Conservation (phyloP, 73 alveolate genomes). For the Paramecium primaurelia region DNA sequence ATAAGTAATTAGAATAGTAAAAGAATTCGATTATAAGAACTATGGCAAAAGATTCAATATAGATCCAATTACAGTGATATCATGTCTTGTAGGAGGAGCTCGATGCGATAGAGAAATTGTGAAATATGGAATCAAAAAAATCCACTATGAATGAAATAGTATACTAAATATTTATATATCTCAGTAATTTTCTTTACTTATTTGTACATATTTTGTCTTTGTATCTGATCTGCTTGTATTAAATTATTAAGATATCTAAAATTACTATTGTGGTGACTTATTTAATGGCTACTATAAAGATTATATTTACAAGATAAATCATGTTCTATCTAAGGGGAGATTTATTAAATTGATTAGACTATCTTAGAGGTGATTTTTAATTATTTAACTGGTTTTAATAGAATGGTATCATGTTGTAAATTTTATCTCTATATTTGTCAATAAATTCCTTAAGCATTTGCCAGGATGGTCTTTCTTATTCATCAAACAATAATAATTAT, state of each 20-base stretch:
- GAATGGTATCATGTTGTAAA: background rate
- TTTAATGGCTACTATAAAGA: background rate
- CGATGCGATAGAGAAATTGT: conserved; percentile 46
- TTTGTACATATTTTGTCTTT: background rate
- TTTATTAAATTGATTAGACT: background rate
- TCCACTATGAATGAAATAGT: background rate
- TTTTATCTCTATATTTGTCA: background rate
- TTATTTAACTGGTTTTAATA: background rate
- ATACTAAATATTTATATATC: background rate
- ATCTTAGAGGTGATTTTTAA: background rate
- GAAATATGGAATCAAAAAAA: conserved; percentile 17
- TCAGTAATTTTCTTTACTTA: background rate
- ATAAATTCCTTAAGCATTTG: background rate
- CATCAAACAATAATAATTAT: background rate
- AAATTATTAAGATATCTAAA: background rate
- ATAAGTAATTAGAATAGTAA: background rate
- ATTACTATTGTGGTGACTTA: background rate
- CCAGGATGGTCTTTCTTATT: background rate
- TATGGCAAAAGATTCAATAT: conserved; percentile 27
- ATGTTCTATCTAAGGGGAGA: background rate
- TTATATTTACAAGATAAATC: background rate
- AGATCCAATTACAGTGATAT: conserved; percentile 37
- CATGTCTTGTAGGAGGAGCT: conserved; percentile 26
- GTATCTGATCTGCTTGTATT: background rate
- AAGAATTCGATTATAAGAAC: conserved; percentile 21